Conservation (phyloP, 2,329 filamentous ascomycete species). For the Claviceps pusilla region DNA sequence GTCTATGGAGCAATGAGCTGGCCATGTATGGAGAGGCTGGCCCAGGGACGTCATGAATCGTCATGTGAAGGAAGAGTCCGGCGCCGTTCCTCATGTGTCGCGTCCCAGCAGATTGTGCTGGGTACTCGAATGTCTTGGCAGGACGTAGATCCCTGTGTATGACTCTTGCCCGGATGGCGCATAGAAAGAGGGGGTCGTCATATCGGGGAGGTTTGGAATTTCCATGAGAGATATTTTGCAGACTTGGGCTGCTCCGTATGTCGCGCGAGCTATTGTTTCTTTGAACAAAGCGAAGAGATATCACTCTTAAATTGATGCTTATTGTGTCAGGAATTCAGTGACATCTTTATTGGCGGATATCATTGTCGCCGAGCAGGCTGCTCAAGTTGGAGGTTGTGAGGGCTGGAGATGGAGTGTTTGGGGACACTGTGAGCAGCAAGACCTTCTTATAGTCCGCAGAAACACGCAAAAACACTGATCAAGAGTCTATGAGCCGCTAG, state of each 20-base stretch:
- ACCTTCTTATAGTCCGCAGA: not conserved
- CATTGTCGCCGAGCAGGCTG: not conserved
- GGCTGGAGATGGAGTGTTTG: not conserved
- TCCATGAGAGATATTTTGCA: not conserved
- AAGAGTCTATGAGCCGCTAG: not conserved
- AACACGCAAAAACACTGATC: not conserved
- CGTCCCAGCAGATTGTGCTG: not conserved
- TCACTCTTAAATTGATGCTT: not conserved
- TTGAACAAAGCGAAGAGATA: not conserved
- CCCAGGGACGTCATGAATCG: not conserved
- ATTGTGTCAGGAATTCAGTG: not conserved
- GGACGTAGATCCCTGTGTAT: not conserved
- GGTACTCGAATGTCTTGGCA: not conserved
- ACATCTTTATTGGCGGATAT: not conserved
- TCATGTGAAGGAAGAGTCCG: not conserved
- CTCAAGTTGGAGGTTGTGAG: not conserved
- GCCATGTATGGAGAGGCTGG: not conserved
- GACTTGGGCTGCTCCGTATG: not conserved
- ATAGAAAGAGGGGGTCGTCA: not conserved
- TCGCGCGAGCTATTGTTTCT: not conserved
- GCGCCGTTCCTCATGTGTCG: not conserved
- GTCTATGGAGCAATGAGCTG: not conserved
- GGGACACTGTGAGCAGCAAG: not conserved
- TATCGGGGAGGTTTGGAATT: not conserved
- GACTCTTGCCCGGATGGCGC: not conserved